Conservation (phyloP, 1,284 basidiomycete species). For the Hypsizygus ulmarius region DNA sequence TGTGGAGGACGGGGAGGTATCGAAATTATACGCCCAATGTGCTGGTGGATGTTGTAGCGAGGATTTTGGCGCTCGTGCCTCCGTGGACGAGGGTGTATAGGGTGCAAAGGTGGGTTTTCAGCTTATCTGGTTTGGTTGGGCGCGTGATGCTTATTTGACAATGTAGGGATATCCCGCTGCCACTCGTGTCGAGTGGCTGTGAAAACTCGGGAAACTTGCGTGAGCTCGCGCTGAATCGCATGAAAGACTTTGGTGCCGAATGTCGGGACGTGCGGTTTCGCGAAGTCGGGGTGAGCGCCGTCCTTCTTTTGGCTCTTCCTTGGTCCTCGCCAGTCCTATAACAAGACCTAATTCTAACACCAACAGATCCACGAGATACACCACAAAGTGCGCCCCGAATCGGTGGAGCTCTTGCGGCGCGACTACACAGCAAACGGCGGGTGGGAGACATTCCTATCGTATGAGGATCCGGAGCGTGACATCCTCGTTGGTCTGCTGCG, state of each 20-base stretch:
- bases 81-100: conserved; percentile 99
- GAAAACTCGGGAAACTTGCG: conserved; percentile 97
- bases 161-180: conserved; percentile 89
- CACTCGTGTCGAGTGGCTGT: conserved; percentile 93
- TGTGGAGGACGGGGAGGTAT: conserved; percentile 96
- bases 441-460: conserved; percentile 99
- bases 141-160: conserved; percentile 5
- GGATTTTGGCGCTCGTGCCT: conserved; percentile 94
- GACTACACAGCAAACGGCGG: conserved; percentile 98
- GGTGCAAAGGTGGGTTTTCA: conserved; percentile 76
- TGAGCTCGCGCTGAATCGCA: conserved; percentile 92
- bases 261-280: conserved; percentile 97
- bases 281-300: conserved; percentile 86
- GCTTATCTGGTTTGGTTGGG: neutral
- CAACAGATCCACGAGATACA: conserved; percentile 95
- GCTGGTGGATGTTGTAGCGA: conserved; percentile 93
- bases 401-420: conserved; percentile 93
- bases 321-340: neutral
- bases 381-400: conserved; percentile 94
- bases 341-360: conserved; percentile 8
- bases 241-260: conserved; percentile 99
- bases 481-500: conserved; percentile 94
- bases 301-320: conserved; percentile 3
- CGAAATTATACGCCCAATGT: conserved; percentile 99
- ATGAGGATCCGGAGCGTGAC: conserved; percentile 96